These are phyloP conservation scores for Alloteropsis semialata DNA, from an alignment of 176 grass and related monocot species.

Conservation along the genomic window DNA sequence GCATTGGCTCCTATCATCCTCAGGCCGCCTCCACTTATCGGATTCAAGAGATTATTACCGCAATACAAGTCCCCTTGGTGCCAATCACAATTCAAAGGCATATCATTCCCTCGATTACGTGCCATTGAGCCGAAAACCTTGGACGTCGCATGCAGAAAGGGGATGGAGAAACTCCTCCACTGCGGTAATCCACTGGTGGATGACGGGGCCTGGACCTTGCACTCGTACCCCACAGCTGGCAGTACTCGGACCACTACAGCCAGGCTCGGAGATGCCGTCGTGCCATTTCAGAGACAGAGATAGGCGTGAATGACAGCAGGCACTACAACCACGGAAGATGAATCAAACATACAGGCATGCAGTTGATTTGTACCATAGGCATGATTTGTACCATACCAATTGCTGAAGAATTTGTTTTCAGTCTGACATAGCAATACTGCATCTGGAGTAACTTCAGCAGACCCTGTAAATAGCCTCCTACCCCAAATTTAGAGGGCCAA, in stretches of 20 bases:
- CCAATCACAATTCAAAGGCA: conserved; percentile 47
- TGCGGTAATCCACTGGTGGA: conserved; percentile 38
- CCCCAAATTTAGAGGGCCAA: too few species aligned
- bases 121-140: conserved; percentile 11
- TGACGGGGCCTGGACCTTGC: conserved; percentile 31
- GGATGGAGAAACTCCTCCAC: conserved; percentile 44
- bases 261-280: conserved; percentile 6
- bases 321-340: conserved; percentile 30
- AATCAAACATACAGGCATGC: conserved; percentile 19
- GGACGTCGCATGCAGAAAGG: conserved; percentile 46
- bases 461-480: too few species aligned
- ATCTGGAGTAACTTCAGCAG: not conserved
- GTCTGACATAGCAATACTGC: not conserved
- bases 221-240: conserved; percentile 34
- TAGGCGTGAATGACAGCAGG: conserved; percentile 37
- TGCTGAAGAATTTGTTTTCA: not conserved
- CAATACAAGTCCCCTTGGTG: conserved; percentile 28
- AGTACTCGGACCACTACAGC: conserved; percentile 25
- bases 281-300: too few species aligned
- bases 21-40: too few species aligned
- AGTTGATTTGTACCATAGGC: conserved; percentile 19
- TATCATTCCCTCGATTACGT: conserved; percentile 50
- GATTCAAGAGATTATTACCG: conserved; percentile 25
- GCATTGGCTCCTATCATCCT: too few species aligned
- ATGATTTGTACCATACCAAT: conserved; percentile 12